Percentiles rank a stretch among this genome's conserved stretches.
Conservation (phyloP, 73 alveolate genomes). For the Paramecium tetraurelia region DNA sequence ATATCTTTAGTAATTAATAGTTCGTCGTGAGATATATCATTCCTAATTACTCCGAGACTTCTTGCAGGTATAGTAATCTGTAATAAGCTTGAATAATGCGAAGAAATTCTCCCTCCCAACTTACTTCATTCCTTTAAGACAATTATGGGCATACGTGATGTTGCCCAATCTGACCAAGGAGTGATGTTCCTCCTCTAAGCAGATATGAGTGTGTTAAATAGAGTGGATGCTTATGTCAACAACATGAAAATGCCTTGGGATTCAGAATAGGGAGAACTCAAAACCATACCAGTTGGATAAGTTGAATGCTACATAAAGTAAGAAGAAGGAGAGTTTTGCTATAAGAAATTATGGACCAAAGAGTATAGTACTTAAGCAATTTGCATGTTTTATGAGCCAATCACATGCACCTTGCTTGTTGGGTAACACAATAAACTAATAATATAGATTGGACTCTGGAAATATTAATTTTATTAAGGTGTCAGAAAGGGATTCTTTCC, state of each 20-base stretch:
- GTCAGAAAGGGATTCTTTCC: not conserved
- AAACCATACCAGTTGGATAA: constrained; percentile 55
- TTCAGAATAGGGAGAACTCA: not conserved
- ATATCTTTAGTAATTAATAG: constrained; percentile 37
- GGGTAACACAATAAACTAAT: not conserved
- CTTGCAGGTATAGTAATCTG: not conserved
- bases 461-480: constrained; percentile 13
- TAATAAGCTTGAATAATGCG: constrained; percentile 27
- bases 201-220: constrained; percentile 57
- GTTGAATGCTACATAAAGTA: constrained; percentile 41
- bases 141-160: constrained; percentile 51
- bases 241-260: constrained; percentile 64
- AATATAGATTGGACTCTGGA: constrained; percentile 39
- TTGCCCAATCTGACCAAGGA: constrained; percentile 27
- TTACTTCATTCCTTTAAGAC: not conserved
- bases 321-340: constrained; percentile 31
- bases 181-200: constrained; percentile 41
- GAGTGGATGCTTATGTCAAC: constrained; percentile 63
- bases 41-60: constrained; percentile 43
- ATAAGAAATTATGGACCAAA: constrained; percentile 28
- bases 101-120: not conserved
- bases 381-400: constrained; percentile 59
- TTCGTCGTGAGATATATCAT: constrained; percentile 52
- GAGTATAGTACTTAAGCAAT: constrained; percentile 57
- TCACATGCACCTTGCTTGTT: not conserved